phyloP scores from a whole-genome alignment of 2,329 filamentous ascomycete genomes.

The Fusarium sp. region DNA sequence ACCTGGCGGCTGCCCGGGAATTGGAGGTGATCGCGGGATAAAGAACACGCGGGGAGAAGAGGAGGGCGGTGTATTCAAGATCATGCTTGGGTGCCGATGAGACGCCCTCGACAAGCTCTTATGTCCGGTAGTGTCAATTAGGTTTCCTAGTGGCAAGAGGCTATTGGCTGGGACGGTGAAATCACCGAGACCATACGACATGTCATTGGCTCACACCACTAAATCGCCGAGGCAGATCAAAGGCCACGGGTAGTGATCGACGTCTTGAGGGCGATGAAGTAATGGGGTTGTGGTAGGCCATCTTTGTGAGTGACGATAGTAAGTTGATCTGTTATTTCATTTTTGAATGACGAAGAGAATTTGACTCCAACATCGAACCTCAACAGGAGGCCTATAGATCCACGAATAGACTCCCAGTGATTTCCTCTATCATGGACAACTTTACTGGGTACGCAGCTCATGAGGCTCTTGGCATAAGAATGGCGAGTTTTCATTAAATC shows the following conservation, averaged over 20 bases:
- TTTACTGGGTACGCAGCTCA: no score
- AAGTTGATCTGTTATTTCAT: background rate
- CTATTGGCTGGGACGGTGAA: background rate
- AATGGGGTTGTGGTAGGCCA: background rate
- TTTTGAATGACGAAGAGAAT: background rate
- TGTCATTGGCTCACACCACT: background rate
- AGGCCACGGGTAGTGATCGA: background rate
- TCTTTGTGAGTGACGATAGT: background rate
- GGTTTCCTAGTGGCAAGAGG: background rate
- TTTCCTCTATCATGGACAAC: no score
- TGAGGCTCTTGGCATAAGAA: no score
- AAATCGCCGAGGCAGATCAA: background rate
- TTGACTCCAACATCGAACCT: background rate
- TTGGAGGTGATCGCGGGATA: background rate
- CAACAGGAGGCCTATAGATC: background rate
- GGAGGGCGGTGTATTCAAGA: background rate
- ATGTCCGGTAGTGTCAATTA: background rate
- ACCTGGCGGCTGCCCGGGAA: background rate
- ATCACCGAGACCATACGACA: background rate
- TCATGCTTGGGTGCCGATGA: background rate
- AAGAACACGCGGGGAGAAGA: background rate
- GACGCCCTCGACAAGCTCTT: background rate
- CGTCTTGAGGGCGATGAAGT: background rate
- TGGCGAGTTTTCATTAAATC: background rate
- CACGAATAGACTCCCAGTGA: background rate